These are phyloP conservation scores for Solanum virginianum DNA, from an alignment of 257 asterid species.

Conservation along the genomic window DNA sequence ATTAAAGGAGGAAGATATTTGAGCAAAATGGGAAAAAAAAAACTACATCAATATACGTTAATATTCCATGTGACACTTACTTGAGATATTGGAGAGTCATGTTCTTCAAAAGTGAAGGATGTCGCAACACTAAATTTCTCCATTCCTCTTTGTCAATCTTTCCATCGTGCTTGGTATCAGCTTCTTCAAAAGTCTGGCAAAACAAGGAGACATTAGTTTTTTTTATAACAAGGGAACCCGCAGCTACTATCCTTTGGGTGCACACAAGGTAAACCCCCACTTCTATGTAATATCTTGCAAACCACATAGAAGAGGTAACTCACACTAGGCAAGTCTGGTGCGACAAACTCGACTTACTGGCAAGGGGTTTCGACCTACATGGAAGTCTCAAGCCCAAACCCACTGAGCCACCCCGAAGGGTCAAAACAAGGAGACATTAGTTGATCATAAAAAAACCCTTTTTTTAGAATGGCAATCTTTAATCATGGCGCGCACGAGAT, in stretches of 20 bases:
- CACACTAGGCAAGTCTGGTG: too few relatives aligned
- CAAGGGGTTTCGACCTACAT: too few relatives aligned
- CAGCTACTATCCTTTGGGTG: too few relatives aligned
- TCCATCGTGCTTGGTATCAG: slow-evolving; percentile 93
- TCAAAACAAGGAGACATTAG: not conserved
- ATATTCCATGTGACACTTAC: slow-evolving; percentile 25
- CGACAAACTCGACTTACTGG: too few relatives aligned
- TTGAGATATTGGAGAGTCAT: slow-evolving; percentile 97
- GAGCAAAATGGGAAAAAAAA: not conserved
- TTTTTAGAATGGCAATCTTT: not conserved
- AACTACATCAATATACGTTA: not conserved
- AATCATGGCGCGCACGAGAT: not conserved
- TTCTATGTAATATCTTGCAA: too few relatives aligned
- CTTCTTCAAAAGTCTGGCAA: slow-evolving; percentile 88
- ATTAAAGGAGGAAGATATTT: not conserved
- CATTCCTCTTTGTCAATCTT: slow-evolving; percentile 93
- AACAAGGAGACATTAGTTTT: not conserved
- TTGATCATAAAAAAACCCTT: not conserved
- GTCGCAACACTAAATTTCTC: slow-evolving; percentile 79
- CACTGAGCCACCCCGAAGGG: too few relatives aligned
- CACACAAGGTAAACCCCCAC: too few relatives aligned
- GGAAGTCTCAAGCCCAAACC: too few relatives aligned
- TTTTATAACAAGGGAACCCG: too few relatives aligned
- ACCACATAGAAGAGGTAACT: too few relatives aligned
- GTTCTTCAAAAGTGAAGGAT: slow-evolving; percentile 87